These are phyloP conservation scores for Kwoniella newhampshirensis DNA, from an alignment of 768 basidiomycete genomes.

Conservation along the genomic window DNA sequence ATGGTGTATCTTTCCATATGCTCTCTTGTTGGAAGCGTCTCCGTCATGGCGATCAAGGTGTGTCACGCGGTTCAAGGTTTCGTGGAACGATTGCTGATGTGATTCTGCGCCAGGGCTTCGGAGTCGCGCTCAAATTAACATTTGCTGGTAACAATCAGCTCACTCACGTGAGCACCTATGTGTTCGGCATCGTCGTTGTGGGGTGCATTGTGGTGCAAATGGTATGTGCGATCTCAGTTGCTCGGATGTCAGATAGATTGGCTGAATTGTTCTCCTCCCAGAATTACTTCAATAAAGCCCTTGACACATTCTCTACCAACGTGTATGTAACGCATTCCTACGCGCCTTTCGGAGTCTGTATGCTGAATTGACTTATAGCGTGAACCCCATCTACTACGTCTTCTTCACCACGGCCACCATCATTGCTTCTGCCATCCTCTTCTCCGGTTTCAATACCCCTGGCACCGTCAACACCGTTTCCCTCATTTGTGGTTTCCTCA, in stretches of 20 bases:
- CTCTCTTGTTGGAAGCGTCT: constrained; percentile 89
- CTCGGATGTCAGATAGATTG: background rate
- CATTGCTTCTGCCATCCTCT: constrained; percentile 89
- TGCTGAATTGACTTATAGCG: constrained; percentile 58
- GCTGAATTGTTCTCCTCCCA: background rate
- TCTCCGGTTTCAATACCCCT: constrained; percentile 94
- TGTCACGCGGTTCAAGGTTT: background rate
- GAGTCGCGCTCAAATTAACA: constrained; percentile 92
- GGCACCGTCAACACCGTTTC: constrained; percentile 78
- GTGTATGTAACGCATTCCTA: constrained; percentile 65
- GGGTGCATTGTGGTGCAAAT: constrained; percentile 69
- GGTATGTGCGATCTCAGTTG: constrained; percentile 28
- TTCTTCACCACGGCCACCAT: constrained; percentile 92
- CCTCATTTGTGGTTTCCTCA: constrained; percentile 81
- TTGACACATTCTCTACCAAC: constrained; percentile 95
- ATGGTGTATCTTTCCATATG: constrained; percentile 94
- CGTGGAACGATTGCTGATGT: constrained; percentile 7
- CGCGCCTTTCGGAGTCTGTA: background rate
- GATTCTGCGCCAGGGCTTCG: constrained; percentile 66
- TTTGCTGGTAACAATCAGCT: constrained; percentile 93
- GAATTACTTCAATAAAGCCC: constrained; percentile 87
- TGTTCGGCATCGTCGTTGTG: constrained; percentile 79
- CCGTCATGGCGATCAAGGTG: constrained; percentile 95
- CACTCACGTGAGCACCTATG: constrained; percentile 90
- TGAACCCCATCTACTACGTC: constrained; percentile 98